phyloP scores from a whole-genome alignment of 2,329 filamentous ascomycete genomes.

The Hypoxylon sp. region DNA sequence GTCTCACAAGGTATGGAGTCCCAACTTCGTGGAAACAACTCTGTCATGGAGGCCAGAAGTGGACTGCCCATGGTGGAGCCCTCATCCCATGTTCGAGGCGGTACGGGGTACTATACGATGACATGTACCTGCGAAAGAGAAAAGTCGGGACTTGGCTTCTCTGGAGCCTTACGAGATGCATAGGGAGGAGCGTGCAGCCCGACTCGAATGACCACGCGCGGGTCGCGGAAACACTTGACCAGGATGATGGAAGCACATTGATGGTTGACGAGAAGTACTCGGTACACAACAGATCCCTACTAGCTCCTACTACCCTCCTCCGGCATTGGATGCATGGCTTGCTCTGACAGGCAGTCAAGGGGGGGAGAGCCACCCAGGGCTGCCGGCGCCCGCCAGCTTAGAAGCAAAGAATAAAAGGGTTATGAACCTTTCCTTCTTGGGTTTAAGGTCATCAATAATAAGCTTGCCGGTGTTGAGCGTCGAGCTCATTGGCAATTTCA shows the following conservation, averaged over 20 bases:
- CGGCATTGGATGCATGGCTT: slow-evolving; percentile 49
- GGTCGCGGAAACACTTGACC: slow-evolving; percentile 43
- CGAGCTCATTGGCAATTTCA: slow-evolving; percentile 44
- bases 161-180: slow-evolving; percentile 50
- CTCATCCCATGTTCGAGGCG: slow-evolving; percentile 43
- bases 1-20: slow-evolving; percentile 52
- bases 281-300: slow-evolving; percentile 40
- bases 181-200: slow-evolving; percentile 38
- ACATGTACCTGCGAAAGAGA: slow-evolving; percentile 49
- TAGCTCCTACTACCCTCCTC: slow-evolving; percentile 39
- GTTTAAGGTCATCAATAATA: slow-evolving; percentile 48
- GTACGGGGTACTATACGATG: slow-evolving; percentile 43
- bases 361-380: slow-evolving; percentile 39
- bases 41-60: slow-evolving; percentile 49
- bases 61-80: slow-evolving; percentile 47
- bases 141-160: slow-evolving; percentile 43
- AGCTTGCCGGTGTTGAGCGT: slow-evolving; percentile 44
- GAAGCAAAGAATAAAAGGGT: slow-evolving; percentile 43
- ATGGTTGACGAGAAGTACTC: slow-evolving; percentile 37
- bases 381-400: slow-evolving; percentile 37
- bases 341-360: slow-evolving; percentile 42
- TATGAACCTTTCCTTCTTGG: slow-evolving; percentile 46
- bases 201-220: slow-evolving; percentile 47
- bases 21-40: slow-evolving; percentile 50
- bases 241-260: slow-evolving; percentile 26